Evolutionary conservation across 306 rosid genomes (phyloP), one percentile per base, ranked within the genome.

Genomic region (Vicia faba): DNA sequence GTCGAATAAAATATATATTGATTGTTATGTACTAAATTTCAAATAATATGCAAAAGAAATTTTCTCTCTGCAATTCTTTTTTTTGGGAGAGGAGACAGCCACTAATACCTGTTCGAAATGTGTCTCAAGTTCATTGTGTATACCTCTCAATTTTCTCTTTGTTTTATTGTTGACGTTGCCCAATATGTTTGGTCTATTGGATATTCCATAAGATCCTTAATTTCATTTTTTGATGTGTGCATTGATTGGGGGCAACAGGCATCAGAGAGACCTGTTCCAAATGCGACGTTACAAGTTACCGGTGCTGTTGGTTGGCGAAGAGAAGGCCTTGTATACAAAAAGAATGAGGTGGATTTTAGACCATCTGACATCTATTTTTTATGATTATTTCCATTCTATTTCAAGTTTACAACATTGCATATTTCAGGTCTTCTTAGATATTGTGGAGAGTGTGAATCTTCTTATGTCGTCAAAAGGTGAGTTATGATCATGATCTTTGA

Each of bases 241-340:
- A 33, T 53, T 69, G 66, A 11, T 45, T 7, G 45, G 62, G 68
- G 6, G 65, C 19, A 64, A 75, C 72, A 88, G 96, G 82, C 93
- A 35, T 5, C 88, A 43, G 97, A 88, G 75, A 86, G 78, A 74
- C 85, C 89, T 71, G 95, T 91, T 60, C 96, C 97, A 14, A 91
- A 88, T 78, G 97, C 97, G 16, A 91, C 97, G 43, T 85, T 91
- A 75, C 96, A 91, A 91, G 97, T 91, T 70, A 91, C 97, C 0
- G 96, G 97, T 35, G 96, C 97, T 70, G 95, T 91, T 83, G 95
- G 96, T 78, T 88, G 97, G 96, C 85, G 95, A 68, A 86, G 96
- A 83, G 97, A 91, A 77, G 97, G 97, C 75, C 97, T 88, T 68
- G 82, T 40, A 38, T 91, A 91, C 78, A 91, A 91, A 82, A 91